Evolutionary conservation across 768 basidiomycete species (phyloP), one percentile per base, ranked within the genome.

Genomic region (Mrakia frigida): DNA sequence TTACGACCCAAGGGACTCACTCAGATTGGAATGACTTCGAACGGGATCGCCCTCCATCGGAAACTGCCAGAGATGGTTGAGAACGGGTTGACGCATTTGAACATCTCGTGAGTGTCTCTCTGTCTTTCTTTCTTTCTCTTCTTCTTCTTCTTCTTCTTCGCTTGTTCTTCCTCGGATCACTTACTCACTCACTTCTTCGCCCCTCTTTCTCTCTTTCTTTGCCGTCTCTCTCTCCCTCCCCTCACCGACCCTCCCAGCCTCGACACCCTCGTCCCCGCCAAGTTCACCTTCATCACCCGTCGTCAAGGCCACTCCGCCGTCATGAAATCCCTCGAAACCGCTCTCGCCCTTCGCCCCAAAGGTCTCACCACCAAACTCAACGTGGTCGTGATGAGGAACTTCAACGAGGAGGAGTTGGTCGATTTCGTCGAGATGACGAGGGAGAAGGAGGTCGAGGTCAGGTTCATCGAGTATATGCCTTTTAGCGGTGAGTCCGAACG

Each of bases 391-490:
- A 86, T 95, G 77, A 89, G 89, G 79, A 91, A 88, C 28, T 84
- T 96, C 41, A 95, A 95, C 80, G 91, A 93, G 80, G 82, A 85
- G n/a, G 92, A 95, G 82, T 85, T 93, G 18, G 81, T 89, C 3
- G 90, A 91, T 75, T 94, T 95, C 81, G 88, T 93, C 56, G 88
- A 90, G 80, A 84, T 94, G 83, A 92, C 91, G 6, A 88, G 87
- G 79, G 84, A 90, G 63, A 85, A 85, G 63, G 82, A 84, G 2
- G 83, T 93, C 35, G 91, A 88, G 53, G 88, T 94, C 56, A 88
- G 94, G 52, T 93, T 95, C 82, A 95, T 94, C 76, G 93, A 94
- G 83, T 95, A 65, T 81, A 95, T 96, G 94, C 92, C 93, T 16
- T 96, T 96, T 82, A 90, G 89, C 79, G 93, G 91, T 91, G 79